A percentile compares a stretch with the other conserved stretches of the same genome.
phyloP scores from a whole-genome alignment of 2,329 filamentous ascomycete genomes.

The Coleophoma eucalyptorum region DNA sequence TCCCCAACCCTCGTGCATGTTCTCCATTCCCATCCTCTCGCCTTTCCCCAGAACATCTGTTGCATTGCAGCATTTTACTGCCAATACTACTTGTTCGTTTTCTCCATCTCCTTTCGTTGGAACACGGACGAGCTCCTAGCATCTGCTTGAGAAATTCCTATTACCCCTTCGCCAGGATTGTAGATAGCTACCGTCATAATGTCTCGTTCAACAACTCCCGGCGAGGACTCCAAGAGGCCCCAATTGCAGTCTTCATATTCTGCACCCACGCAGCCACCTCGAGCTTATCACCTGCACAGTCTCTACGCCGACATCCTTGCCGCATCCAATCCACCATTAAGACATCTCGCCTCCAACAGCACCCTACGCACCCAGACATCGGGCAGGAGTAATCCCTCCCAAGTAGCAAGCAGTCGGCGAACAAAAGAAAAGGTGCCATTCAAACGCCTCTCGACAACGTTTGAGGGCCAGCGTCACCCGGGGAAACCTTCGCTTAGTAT shows the following conservation, averaged over 20 bases:
- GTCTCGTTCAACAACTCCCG: too few species aligned
- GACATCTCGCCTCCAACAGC: slow-evolving; percentile 14
- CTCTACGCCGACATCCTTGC: slow-evolving; percentile 10
- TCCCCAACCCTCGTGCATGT: too few species aligned
- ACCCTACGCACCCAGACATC: slow-evolving; percentile 6
- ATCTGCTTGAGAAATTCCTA: too few species aligned
- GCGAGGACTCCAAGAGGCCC: background rate
- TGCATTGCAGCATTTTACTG: too few species aligned
- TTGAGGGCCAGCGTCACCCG: slow-evolving; percentile 12
- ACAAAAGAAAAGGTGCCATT: background rate
- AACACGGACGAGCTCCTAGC: too few species aligned
- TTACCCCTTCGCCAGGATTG: too few species aligned
- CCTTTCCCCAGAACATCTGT: too few species aligned
- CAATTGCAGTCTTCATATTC: background rate
- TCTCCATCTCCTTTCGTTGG: too few species aligned
- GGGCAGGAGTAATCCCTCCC: background rate
- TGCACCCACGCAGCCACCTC: background rate
- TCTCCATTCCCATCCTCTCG: too few species aligned
- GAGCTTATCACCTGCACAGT: slow-evolving; percentile 1
- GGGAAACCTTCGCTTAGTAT: slow-evolving; percentile 7
- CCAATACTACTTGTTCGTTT: too few species aligned
- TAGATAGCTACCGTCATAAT: too few species aligned
- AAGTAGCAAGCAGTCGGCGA: background rate
- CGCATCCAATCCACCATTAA: slow-evolving; percentile 11
- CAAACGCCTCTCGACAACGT: slow-evolving; percentile 3